Base-by-base conservation (phyloP, 2,329 filamentous ascomycete species). In the Aspergillus bombycis region DNA sequence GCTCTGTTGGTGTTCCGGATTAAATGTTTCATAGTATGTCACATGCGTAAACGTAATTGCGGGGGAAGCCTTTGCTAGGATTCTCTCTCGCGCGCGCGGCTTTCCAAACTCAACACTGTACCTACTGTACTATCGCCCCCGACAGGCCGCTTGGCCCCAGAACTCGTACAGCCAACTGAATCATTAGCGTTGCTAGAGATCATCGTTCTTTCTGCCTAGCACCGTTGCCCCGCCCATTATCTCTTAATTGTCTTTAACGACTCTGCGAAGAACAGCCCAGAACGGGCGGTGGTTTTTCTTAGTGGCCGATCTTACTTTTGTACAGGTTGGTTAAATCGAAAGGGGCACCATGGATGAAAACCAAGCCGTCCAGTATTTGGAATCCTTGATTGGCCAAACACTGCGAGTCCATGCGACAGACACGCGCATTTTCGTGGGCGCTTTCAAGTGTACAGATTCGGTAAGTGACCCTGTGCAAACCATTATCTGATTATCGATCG, bases 401-500 rank as follows among this genome's bases (percentile, higher is more conserved):
- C 81, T 98, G 38, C 89, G 93, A 62, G 82, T 98, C 60, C 87
- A 91, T 71, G 92, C 91, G 16, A 91, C 88, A 5, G 94, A 98
- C 75, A 88, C 87, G 19, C 91, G 95, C 64, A 89, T 97, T 77
- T 99, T 98, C 78, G 88, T 93, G 61, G 95, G 95, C 23, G 85
- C 89, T 67, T 91, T 99, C 80, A 97, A 96, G 79, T 99, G 95
- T 82, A 97, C 94, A 34, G 95, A 99, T 82, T 88, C 91, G 64
- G 93, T 96, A 81, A 57, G 86, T 83, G 56, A 46, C 57, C 45
- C 56, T 58, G 48, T 32, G 14, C 53, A 54, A 52, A 28, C 21
- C 23, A 26, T 50, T 46, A 62, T 50, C 64, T 69, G 61, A 69
- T 50, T 41, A 41, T 32, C 12, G 7, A 23, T 41, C 57, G 57